Percentiles rank a stretch among this genome's conserved stretches.
phyloP scores from a whole-genome alignment of 106 monocot genomes.

The Allium fistulosum region DNA sequence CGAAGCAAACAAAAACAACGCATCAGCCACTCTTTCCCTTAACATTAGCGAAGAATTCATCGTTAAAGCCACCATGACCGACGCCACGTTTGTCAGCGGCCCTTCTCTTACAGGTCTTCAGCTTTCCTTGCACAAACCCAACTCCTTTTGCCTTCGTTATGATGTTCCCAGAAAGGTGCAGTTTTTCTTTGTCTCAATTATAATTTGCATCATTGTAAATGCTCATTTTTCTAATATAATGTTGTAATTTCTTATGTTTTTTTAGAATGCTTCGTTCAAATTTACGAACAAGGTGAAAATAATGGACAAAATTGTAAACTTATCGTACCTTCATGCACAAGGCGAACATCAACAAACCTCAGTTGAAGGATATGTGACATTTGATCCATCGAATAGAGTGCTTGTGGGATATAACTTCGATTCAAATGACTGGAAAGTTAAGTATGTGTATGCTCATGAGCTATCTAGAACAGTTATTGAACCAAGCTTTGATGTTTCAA shows the following conservation, averaged over 20 bases:
- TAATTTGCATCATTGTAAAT: no score
- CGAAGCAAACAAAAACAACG: slow-evolving; percentile 1
- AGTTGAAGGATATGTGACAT: slow-evolving; percentile 25
- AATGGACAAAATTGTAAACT: slow-evolving; percentile 28
- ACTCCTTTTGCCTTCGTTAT: slow-evolving; percentile 8
- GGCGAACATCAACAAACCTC: slow-evolving; percentile 16
- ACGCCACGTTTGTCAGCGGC: slow-evolving; percentile 8
- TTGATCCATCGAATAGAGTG: slow-evolving; percentile 43
- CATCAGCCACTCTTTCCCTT: slow-evolving; percentile 8
- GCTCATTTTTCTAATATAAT: no score
- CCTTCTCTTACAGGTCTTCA: slow-evolving; percentile 10
- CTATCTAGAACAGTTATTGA: slow-evolving; percentile 29
- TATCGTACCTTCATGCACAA: slow-evolving; percentile 42
- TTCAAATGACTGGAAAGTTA: slow-evolving; percentile 28
- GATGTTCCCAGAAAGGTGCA: slow-evolving; percentile 6
- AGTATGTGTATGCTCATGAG: slow-evolving; percentile 42
- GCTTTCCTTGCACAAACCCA: slow-evolving; percentile 13
- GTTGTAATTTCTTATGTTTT: neutral
- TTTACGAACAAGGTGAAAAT: slow-evolving; percentile 52
- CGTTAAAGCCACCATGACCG: slow-evolving; percentile 7
- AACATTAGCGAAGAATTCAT: slow-evolving; percentile 5
- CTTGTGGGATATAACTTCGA: slow-evolving; percentile 26
- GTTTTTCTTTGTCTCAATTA: neutral
- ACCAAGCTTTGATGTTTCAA: slow-evolving; percentile 44
- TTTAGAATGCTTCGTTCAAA: slow-evolving; percentile 10